Evolutionary conservation across 352 stramenopile species (phyloP).

Genomic region (Pythium dissimile): DNA sequence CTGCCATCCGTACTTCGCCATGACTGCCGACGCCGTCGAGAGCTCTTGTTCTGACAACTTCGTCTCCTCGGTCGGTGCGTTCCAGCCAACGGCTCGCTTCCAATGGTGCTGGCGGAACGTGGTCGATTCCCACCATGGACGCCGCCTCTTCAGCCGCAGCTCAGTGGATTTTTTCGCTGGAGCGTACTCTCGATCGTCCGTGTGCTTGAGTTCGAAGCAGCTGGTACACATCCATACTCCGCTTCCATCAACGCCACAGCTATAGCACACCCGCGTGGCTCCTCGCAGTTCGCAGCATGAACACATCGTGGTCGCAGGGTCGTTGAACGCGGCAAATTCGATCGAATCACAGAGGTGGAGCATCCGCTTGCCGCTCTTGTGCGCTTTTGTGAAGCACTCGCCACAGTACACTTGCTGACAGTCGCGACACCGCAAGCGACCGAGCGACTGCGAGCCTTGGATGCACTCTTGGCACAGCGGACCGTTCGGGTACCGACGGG

Average conservation of each 20-base stretch:
- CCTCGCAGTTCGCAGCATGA: constrained; percentile 24
- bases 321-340: constrained; percentile 26
- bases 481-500: constrained; percentile 25
- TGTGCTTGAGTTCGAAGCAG: constrained; percentile 32
- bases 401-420: constrained; percentile 29
- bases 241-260: constrained; percentile 6
- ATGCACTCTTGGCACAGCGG: constrained; percentile 39
- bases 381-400: constrained; percentile 21
- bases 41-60: too few species aligned
- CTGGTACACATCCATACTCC: neutral
- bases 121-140: constrained; percentile 26
- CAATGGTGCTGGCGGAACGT: constrained; percentile 26
- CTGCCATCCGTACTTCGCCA: constrained; percentile 29
- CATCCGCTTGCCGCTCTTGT: constrained; percentile 31
- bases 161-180: too few species aligned
- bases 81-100: too few species aligned
- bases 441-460: constrained; percentile 10
- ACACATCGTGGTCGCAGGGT: constrained; percentile 18
- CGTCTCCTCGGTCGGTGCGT: too few species aligned
- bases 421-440: constrained; percentile 27
- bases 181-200: neutral
- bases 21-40: constrained; percentile 9
- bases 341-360: constrained; percentile 32
- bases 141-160: neutral
- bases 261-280: constrained; percentile 14